Percentiles rank a stretch among this genome's conserved stretches.
Evolutionary conservation across 352 stramenopile species (phyloP).

Genomic region (Globisporangium alternatum): DNA sequence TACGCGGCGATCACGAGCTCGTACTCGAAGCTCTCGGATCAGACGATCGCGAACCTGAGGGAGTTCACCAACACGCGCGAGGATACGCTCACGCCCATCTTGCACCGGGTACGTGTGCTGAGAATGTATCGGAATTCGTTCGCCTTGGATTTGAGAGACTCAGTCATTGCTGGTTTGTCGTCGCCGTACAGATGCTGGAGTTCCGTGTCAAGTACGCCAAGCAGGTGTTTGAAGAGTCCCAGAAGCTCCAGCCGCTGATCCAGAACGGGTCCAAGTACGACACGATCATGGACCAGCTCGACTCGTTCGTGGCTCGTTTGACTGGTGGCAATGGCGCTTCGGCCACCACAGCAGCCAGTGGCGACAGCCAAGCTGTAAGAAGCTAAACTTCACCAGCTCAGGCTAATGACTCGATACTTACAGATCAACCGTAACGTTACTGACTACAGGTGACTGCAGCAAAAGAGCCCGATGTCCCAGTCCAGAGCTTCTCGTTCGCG

Average conservation of each 20-base stretch:
- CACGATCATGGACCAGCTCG: slow-evolving; percentile 39
- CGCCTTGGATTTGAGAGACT: background rate
- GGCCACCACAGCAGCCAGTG: background rate
- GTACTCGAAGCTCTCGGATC: slow-evolving; percentile 67
- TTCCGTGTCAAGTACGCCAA: slow-evolving; percentile 63
- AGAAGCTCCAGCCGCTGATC: slow-evolving; percentile 48
- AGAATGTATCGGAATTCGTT: background rate
- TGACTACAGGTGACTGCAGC: slow-evolving; percentile 11
- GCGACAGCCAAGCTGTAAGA: background rate
- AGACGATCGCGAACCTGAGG: slow-evolving; percentile 51
- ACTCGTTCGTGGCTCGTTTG: slow-evolving; percentile 31
- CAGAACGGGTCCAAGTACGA: slow-evolving; percentile 38
- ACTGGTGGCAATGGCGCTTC: slow-evolving; percentile 1
- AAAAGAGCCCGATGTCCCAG: slow-evolving; percentile 15
- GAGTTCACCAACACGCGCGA: slow-evolving; percentile 64
- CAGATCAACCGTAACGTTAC: no score
- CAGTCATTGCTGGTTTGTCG: background rate
- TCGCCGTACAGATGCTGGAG: slow-evolving; percentile 37
- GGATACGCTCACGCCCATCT: slow-evolving; percentile 51
- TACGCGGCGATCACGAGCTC: slow-evolving; percentile 54
- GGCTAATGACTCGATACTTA: no score
- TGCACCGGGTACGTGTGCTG: slow-evolving; percentile 41
- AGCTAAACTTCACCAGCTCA: background rate
- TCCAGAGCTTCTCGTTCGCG: slow-evolving; percentile 58
- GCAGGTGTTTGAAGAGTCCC: slow-evolving; percentile 48